These are phyloP conservation scores for Candida andamanensis DNA, from an alignment of 805 yeast species.

Conservation along the genomic window DNA sequence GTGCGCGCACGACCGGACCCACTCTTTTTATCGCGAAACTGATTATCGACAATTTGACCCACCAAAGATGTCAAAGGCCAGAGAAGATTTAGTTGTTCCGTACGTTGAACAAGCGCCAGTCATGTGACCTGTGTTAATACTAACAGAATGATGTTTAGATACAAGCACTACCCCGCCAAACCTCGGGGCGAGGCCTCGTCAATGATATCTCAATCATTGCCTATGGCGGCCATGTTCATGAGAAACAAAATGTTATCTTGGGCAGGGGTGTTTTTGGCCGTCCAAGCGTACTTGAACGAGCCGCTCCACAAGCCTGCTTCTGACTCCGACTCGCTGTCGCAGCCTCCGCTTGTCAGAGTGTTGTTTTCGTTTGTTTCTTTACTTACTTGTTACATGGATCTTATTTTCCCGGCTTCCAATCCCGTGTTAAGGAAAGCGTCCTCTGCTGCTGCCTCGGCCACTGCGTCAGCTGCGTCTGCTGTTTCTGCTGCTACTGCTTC, in stretches of 20 bases:
- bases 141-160: constrained; percentile 19
- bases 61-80: constrained; percentile 21
- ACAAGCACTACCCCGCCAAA: constrained; percentile 46
- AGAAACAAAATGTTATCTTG: constrained; percentile 53
- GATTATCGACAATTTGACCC: constrained; percentile 2
- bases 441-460: constrained; percentile 11
- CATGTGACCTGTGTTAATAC: too few relatives aligned
- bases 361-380: constrained; percentile 44
- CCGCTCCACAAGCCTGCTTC: constrained; percentile 28
- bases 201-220: constrained; percentile 52
- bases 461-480: constrained; percentile 6
- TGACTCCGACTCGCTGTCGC: constrained; percentile 17
- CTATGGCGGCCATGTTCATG: constrained; percentile 68
- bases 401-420: constrained; percentile 41
- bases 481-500: constrained; percentile 2
- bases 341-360: constrained; percentile 46
- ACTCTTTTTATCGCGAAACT: constrained; percentile 3
- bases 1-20: too few relatives aligned
- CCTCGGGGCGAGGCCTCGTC: constrained; percentile 38
- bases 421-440: constrained; percentile 24
- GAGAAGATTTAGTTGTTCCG: constrained; percentile 32
- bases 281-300: constrained; percentile 44
- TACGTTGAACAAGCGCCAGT: constrained; percentile 18
- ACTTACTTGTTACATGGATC: constrained; percentile 50
- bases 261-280: constrained; percentile 49